Percentiles rank a stretch among this genome's conserved stretches.
These are phyloP conservation scores for Penicillium sp. DNA, from an alignment of 2,329 filamentous ascomycete genomes.

Conservation along the genomic window DNA sequence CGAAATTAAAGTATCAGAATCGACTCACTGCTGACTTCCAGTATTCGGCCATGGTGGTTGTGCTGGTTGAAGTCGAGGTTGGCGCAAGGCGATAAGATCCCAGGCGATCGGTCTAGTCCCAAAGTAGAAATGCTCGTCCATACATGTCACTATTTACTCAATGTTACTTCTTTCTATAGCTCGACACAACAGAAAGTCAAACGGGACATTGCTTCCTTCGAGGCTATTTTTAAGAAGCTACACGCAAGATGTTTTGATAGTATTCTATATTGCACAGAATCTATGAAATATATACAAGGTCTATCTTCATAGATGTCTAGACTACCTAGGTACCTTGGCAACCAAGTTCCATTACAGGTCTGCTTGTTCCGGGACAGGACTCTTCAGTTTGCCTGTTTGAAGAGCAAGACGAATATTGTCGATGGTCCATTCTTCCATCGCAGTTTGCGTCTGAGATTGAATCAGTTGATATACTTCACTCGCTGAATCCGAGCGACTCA, in stretches of 20 bases:
- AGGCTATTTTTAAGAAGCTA: too few relatives aligned
- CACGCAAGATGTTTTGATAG: neutral
- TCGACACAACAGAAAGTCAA: too few relatives aligned
- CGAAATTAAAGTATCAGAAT: neutral
- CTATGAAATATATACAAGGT: neutral
- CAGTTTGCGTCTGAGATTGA: constrained; percentile 44
- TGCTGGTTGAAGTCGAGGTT: neutral
- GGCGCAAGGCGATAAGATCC: constrained; percentile 13
- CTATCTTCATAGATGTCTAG: neutral
- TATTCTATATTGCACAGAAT: neutral
- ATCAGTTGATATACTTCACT: neutral
- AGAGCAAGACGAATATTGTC: constrained; percentile 62
- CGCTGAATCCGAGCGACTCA: constrained; percentile 15
- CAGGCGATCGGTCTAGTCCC: constrained; percentile 11
- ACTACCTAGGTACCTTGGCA: too few relatives aligned
- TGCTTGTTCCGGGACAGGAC: constrained; percentile 66
- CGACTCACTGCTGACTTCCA: constrained; percentile 81
- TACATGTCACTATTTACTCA: too few relatives aligned
- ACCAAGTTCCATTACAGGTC: constrained; percentile 31
- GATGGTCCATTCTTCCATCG: constrained; percentile 70
- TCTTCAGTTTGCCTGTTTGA: constrained; percentile 57
- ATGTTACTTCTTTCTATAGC: too few relatives aligned
- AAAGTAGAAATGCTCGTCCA: too few relatives aligned
- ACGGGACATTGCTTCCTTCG: too few relatives aligned
- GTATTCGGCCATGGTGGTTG: constrained; percentile 74